A percentile compares a stretch with the other conserved stretches of the same genome.
Evolutionary conservation across 202 grass and related monocot genomes (phyloP).

Genomic region (Schoenoplectus tabernaemontani): DNA sequence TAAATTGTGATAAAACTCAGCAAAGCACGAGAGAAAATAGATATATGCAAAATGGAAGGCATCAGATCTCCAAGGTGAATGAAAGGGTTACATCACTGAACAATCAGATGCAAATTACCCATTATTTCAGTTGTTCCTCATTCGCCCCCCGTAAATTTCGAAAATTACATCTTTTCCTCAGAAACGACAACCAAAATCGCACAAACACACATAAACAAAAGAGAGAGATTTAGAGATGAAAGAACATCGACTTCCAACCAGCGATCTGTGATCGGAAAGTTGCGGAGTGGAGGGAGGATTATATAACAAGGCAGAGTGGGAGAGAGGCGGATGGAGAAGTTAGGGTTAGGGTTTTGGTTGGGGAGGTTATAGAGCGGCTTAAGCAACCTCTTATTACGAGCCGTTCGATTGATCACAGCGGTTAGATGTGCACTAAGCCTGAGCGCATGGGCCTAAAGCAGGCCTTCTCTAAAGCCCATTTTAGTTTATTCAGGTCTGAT

Average conservation of each 20-base stretch:
- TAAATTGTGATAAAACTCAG: neutral
- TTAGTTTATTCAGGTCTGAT: too few species aligned
- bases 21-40: neutral
- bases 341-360: slow-evolving; percentile 22
- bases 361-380: neutral
- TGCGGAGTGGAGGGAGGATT: neutral
- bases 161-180: neutral
- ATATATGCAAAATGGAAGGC: neutral
- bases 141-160: neutral
- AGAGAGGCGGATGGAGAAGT: neutral
- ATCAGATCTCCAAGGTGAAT: slow-evolving; percentile 31
- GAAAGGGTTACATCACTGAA: slow-evolving; percentile 24
- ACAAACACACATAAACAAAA: neutral
- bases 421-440: neutral
- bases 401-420: slow-evolving; percentile 8
- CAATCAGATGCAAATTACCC: slow-evolving; percentile 29
- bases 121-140: slow-evolving; percentile 26
- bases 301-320: neutral
- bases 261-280: neutral
- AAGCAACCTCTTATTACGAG: neutral
- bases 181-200: neutral
- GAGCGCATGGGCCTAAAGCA: neutral
- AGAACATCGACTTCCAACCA: neutral
- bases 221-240: neutral
- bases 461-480: neutral